Conservation (phyloP, 2,329 filamentous ascomycete genomes). For the Sclerotinia glacialis region DNA sequence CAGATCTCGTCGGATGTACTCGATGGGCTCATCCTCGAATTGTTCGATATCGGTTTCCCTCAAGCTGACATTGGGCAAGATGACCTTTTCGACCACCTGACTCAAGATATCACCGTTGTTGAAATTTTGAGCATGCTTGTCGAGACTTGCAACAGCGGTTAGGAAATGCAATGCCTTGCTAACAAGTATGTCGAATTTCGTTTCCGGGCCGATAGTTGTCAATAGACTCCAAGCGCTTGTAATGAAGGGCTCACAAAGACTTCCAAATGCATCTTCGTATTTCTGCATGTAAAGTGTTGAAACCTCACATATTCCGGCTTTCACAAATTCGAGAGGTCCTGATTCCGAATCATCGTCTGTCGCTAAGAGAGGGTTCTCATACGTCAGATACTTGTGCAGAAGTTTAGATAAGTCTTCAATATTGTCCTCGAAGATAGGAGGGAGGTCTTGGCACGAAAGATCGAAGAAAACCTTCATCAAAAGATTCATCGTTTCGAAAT, state of each 20-base stretch:
- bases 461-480: slow-evolving; percentile 93
- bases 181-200: slow-evolving; percentile 90
- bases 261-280: slow-evolving; percentile 89
- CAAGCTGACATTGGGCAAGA: slow-evolving; percentile 86
- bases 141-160: slow-evolving; percentile 78
- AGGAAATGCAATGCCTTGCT: slow-evolving; percentile 94
- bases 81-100: slow-evolving; percentile 92
- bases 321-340: slow-evolving; percentile 79
- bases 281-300: slow-evolving; percentile 90
- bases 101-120: slow-evolving; percentile 75
- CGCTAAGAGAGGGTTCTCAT: slow-evolving; percentile 77
- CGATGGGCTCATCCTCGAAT: slow-evolving; percentile 98
- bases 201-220: slow-evolving; percentile 80
- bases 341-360: slow-evolving; percentile 89
- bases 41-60: slow-evolving; percentile 92
- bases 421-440: slow-evolving; percentile 90
- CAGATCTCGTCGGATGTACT: slow-evolving; percentile 92
- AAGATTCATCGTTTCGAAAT: slow-evolving; percentile 82
- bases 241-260: slow-evolving; percentile 79
- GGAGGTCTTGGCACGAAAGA: slow-evolving; percentile 94
- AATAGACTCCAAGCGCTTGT: slow-evolving; percentile 87
- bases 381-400: slow-evolving; percentile 89
- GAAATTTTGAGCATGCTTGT: slow-evolving; percentile 78
- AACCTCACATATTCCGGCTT: slow-evolving; percentile 89
- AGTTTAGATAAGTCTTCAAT: slow-evolving; percentile 72